Evolutionary conservation across 73 alveolate species (phyloP).

Genomic region (Stentor roeselii): DNA sequence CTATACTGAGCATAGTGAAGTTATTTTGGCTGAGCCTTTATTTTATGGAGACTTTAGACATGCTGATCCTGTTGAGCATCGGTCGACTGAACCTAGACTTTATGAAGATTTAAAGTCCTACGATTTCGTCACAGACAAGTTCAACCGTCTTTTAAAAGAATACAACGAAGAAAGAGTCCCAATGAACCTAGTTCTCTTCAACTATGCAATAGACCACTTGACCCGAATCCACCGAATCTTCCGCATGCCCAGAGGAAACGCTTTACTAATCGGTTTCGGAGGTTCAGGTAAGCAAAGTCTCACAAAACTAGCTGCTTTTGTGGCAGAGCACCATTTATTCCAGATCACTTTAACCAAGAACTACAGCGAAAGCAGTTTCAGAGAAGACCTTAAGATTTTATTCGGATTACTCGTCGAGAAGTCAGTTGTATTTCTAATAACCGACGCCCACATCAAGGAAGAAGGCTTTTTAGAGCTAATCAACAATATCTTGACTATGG

Average conservation of each 20-base stretch:
- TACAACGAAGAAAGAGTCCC: conserved; percentile 95
- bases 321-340: conserved; percentile 93
- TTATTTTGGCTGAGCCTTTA: conserved; percentile 60
- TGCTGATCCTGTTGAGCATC: conserved; percentile 92
- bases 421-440: conserved; percentile 96
- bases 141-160: conserved; percentile 90
- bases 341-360: conserved; percentile 92
- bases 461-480: conserved; percentile 98
- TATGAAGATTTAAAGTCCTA: conserved; percentile 92
- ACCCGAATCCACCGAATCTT: conserved; percentile 96
- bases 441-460: conserved; percentile 94
- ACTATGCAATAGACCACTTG: conserved; percentile 95
- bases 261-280: conserved; percentile 96
- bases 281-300: conserved; percentile 94
- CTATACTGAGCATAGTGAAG: conserved; percentile 74
- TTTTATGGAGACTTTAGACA: conserved; percentile 82
- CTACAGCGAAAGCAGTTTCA: conserved; percentile 96
- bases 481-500: conserved; percentile 98
- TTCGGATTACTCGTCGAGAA: conserved; percentile 86
- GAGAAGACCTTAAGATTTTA: conserved; percentile 94
- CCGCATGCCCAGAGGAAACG: conserved; percentile 96
- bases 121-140: conserved; percentile 80
- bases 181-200: conserved; percentile 97
- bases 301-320: conserved; percentile 92
- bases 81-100: conserved; percentile 88